Evolutionary conservation across 2,329 filamentous ascomycete genomes (phyloP).

Genomic region (Pezizomycotina sp.): DNA sequence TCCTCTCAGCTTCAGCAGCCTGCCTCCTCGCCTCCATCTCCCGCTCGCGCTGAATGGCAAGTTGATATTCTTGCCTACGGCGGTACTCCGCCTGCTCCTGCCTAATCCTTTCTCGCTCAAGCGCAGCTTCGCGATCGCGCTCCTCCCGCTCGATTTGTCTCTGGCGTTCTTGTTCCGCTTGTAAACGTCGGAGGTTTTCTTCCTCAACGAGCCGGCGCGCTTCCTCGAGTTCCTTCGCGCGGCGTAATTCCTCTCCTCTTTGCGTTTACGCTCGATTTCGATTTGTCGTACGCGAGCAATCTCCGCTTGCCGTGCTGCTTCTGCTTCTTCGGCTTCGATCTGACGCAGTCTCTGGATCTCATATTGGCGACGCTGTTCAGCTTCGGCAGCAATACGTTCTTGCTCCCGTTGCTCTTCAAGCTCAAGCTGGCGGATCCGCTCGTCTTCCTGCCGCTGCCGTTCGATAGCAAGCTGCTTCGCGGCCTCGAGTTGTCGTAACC

Average conservation of each 20-base stretch:
- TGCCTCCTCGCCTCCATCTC: conserved; percentile 17
- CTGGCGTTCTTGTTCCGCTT: conserved; percentile 17
- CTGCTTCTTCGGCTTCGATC: conserved; percentile 13
- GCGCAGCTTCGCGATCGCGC: conserved; percentile 14
- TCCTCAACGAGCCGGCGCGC: conserved; percentile 17
- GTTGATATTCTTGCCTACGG: conserved; percentile 14
- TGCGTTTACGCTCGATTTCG: too few relatives aligned
- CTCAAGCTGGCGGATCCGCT: conserved; percentile 10
- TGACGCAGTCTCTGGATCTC: conserved; percentile 14
- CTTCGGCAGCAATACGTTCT: conserved; percentile 10
- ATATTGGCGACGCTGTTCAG: conserved; percentile 6
- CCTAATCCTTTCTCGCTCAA: conserved; percentile 14
- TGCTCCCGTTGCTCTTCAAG: too few relatives aligned
- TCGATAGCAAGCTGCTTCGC: conserved; percentile 10
- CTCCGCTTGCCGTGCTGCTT: conserved; percentile 8
- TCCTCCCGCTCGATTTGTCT: conserved; percentile 14
- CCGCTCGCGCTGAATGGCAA: conserved; percentile 12
- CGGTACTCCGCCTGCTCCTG: conserved; percentile 12
- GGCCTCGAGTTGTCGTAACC: conserved; percentile 9
- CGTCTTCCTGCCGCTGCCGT: conserved; percentile 17
- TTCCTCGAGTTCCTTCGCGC: conserved; percentile 13
- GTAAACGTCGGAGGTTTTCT: conserved; percentile 16
- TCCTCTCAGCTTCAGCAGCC: conserved; percentile 10
- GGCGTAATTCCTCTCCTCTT: conserved; percentile 15
- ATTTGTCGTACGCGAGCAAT: too few relatives aligned